phyloP scores from a whole-genome alignment of 495 filamentous ascomycete species.

The Hypoxylon subgilvum region DNA sequence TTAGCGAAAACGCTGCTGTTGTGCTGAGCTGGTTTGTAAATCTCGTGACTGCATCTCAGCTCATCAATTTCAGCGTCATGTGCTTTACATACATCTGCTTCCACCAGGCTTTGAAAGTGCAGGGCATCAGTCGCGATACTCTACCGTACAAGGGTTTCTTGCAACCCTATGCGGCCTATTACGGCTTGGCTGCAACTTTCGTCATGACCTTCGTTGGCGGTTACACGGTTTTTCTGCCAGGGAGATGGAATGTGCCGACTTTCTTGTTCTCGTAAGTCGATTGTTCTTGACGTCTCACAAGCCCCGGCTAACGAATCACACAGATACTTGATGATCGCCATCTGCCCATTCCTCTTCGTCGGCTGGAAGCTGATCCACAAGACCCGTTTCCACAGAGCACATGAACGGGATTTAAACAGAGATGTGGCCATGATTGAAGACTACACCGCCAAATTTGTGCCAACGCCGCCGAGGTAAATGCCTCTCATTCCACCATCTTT shows the following conservation, averaged over 20 bases:
- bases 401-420: conserved; percentile 66
- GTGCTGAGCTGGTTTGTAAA: conserved; percentile 80
- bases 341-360: conserved; percentile 65
- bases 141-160: conserved; percentile 70
- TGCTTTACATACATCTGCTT: conserved; percentile 76
- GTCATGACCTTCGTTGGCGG: conserved; percentile 78
- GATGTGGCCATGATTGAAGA: conserved; percentile 77
- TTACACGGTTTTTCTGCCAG: conserved; percentile 76
- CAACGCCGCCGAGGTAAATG: conserved; percentile 61
- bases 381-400: conserved; percentile 61
- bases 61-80: conserved; percentile 78
- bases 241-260: conserved; percentile 71
- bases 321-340: conserved; percentile 26
- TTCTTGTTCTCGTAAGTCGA: conserved; percentile 74
- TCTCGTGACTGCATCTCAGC: conserved; percentile 71
- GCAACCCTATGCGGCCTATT: conserved; percentile 76
- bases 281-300: neutral
- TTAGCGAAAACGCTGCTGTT: conserved; percentile 68
- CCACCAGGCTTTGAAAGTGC: conserved; percentile 68
- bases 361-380: conserved; percentile 73
- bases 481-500: conserved; percentile 6
- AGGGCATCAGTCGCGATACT: conserved; percentile 66
- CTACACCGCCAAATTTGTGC: conserved; percentile 70
- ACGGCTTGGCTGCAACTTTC: conserved; percentile 64
- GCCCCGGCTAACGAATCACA: neutral